phyloP scores from a whole-genome alignment of 1,284 basidiomycete genomes.

The Sanghuangporus sanghuang region DNA sequence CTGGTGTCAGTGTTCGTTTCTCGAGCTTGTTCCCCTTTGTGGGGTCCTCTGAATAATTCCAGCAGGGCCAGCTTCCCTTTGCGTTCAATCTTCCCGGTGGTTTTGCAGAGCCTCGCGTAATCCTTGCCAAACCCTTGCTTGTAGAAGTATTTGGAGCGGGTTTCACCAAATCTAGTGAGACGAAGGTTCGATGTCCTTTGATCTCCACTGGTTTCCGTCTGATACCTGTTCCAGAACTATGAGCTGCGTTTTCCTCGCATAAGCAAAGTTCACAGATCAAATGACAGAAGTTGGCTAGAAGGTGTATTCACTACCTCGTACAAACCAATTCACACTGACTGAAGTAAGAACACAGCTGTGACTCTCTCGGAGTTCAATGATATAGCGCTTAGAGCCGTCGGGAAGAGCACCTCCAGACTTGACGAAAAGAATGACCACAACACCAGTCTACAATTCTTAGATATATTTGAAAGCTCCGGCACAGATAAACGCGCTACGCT shows the following conservation, averaged over 20 bases:
- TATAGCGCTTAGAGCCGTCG: conserved; percentile 1
- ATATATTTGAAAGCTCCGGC: neutral
- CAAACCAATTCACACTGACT: neutral
- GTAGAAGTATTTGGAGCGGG: conserved; percentile 78
- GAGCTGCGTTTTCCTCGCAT: conserved; percentile 81
- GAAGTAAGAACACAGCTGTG: neutral
- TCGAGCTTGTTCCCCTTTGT: neutral
- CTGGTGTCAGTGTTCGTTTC: neutral
- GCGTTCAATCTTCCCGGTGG: conserved; percentile 38
- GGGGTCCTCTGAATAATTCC: neutral
- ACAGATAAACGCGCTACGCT: neutral
- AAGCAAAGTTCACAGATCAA: conserved; percentile 54
- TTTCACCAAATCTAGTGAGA: conserved; percentile 56
- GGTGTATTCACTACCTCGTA: conserved; percentile 31
- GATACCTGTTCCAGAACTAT: conserved; percentile 49
- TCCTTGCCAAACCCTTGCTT: conserved; percentile 61
- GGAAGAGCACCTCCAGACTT: neutral
- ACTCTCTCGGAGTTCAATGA: neutral
- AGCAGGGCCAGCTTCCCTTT: conserved; percentile 14
- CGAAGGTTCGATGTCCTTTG: conserved; percentile 43
- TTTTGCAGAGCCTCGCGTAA: conserved; percentile 47
- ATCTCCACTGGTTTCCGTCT: neutral
- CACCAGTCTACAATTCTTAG: neutral
- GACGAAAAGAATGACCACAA: neutral
- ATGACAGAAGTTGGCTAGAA: conserved; percentile 60